Percentiles rank a stretch among this genome's conserved stretches.
These are phyloP conservation scores for Macrolepiota fuliginosa DNA, from an alignment of 768 basidiomycete species.

Conservation along the genomic window DNA sequence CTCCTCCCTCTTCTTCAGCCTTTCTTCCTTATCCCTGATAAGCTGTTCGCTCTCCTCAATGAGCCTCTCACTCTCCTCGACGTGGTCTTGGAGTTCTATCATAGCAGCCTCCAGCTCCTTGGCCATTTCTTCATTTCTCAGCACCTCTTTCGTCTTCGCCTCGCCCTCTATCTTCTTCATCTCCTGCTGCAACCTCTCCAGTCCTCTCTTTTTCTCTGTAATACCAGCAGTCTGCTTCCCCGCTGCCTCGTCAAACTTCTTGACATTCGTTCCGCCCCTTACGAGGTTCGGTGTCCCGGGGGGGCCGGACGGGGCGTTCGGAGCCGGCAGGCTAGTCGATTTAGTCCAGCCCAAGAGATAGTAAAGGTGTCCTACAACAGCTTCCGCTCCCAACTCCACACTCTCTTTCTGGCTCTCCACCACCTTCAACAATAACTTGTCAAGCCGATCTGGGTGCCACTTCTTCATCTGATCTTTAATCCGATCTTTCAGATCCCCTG, in stretches of 20 bases:
- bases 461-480: slow-evolving; percentile 70
- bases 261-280: slow-evolving; percentile 14
- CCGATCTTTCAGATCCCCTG: slow-evolving; percentile 61
- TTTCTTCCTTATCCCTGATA: too few relatives aligned
- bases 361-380: slow-evolving; percentile 68
- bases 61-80: neutral
- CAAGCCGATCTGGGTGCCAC: slow-evolving; percentile 86
- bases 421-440: slow-evolving; percentile 65
- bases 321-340: too few relatives aligned
- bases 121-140: slow-evolving; percentile 1
- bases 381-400: slow-evolving; percentile 71
- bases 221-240: slow-evolving; percentile 13
- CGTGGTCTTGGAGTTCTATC: neutral
- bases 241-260: slow-evolving; percentile 11
- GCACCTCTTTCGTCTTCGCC: neutral
- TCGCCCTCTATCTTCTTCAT: slow-evolving; percentile 1
- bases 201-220: slow-evolving; percentile 9
- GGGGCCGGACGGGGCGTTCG: too few relatives aligned
- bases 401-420: slow-evolving; percentile 58
- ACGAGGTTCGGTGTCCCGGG: neutral
- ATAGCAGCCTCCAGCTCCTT: slow-evolving; percentile 1
- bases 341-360: slow-evolving; percentile 65
- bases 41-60: neutral
- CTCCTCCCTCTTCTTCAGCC: neutral
- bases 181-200: neutral